Conservation (phyloP, 257 asterid species). For the Gynochthodes officinalis region DNA sequence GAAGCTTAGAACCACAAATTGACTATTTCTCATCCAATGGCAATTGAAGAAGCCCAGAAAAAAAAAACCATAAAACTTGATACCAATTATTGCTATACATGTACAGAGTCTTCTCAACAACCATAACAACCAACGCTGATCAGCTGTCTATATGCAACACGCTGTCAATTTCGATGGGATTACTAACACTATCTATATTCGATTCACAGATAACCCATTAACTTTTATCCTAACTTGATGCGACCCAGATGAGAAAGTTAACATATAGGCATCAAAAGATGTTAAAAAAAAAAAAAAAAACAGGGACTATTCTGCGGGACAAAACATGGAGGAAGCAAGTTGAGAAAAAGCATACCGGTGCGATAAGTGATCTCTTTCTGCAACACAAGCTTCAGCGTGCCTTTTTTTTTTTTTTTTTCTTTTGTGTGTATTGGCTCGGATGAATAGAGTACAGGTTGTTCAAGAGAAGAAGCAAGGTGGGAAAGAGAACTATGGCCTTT, state of each 20-base stretch:
- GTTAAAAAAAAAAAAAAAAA: not conserved
- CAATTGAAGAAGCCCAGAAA: not conserved
- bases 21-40: not conserved
- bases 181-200: not conserved
- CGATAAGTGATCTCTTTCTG: too few relatives aligned
- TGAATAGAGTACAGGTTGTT: too few relatives aligned
- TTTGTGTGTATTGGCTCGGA: too few relatives aligned
- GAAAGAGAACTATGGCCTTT: too few relatives aligned
- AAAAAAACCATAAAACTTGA: conserved; percentile 1
- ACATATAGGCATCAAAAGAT: not conserved
- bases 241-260: not conserved
- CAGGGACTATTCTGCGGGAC: not conserved
- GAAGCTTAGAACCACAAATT: not conserved
- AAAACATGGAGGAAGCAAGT: too few relatives aligned
- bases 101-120: not conserved
- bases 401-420: too few relatives aligned
- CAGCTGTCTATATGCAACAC: not conserved
- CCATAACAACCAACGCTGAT: not conserved
- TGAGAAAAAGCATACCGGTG: too few relatives aligned
- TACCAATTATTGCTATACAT: not conserved
- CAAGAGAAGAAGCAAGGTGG: too few relatives aligned
- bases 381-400: too few relatives aligned
- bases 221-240: not conserved
- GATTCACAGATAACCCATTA: not conserved
- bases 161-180: not conserved